Evolutionary conservation across 2,329 filamentous ascomycete genomes (phyloP), one percentile per base, ranked within the genome.

Genomic region (Paecilomyces sp.): DNA sequence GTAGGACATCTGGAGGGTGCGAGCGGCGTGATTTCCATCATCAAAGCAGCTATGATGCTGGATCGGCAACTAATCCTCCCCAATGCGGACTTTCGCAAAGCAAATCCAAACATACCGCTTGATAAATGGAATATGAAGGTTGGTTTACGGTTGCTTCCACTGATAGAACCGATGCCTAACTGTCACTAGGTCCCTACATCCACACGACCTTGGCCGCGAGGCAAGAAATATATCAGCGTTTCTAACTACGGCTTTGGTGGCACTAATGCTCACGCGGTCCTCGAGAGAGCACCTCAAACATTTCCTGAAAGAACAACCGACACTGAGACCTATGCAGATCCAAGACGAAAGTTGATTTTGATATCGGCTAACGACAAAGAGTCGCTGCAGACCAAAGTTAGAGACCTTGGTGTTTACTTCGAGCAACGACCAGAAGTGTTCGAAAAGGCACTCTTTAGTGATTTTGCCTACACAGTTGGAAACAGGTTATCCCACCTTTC

Each of bases 11-110:
- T 76, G 8, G 75, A 77, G 61, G 73, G 71, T 15, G 75, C 72
- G 1, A 72, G 68, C 59, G 76, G 76, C n/a, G 62, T 79, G 31
- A 70, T 74, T 3, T 70, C 67, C 0, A 58, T 79, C 1, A 78
- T 80, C 58, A 80, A 80, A 61, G 67, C 73, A 2, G 70, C 74
- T 0, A 60, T 80, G 61, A 73, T 77, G 65, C 62, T 81, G 2
- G 77, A 80, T 62, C 74, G 75, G 52, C 74, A 74, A 0, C 71
- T 78, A 12, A 73, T 80, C n/a, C 70, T 76, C 11, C 77, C 79
- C 1, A 79, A 78, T 61, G 67, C 66, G 47, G 73, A 77, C 52
- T 80, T 79, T 54, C 65, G 72, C 24, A 74, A 65, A 15, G 64
- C 68, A 1, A 81, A 80, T 51, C 63, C 70, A 0, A 68, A 67